Base-by-base conservation (phyloP, 257 asterid genomes). In the Paulownia fortunei region DNA sequence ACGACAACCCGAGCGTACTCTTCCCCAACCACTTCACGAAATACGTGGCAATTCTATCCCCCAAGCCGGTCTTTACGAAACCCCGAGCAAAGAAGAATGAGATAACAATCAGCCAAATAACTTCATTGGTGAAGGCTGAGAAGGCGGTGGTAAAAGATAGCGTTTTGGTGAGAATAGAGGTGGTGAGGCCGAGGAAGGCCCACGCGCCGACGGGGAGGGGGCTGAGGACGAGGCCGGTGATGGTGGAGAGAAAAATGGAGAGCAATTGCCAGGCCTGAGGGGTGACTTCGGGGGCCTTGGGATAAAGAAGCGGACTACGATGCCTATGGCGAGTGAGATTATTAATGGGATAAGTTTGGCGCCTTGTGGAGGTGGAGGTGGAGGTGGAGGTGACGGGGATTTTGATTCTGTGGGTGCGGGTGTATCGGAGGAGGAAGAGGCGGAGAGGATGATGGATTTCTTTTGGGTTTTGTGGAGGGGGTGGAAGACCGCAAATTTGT, bases 61-160 rank as follows among this genome's bases (percentile, higher is more conserved):
- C 97, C 55, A 94, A 80, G 0, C 98, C 98, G 0, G 97, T 94
- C 82, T 94, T 94, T 2, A 94, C 97, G 30, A 94, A 94, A 2
- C 98, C 98, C 4, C 97, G 88, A 7, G 98, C 97, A 70, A 94
- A 94, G 85, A 93, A 93, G 92, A 94, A 94, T 0, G 98, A 94
- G 77, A 94, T 94, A 24, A 94, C 97, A 42, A 94, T 92, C 66
- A 94, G 71, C 97, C 97, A 94, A 12, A 94, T 94, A 0, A 93
- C 94, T 46, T 93, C 94, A 37, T 91, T 90, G 19, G 96, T 90
- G 82, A 93, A 94, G 5, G 97, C 97, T 2, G 90, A 77, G 76
- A 94, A 92, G 3, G 97, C 97, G 0, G 90, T 59, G 16, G 91
- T 3, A 60, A 94, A 94, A 0, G 97, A 34, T 0, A 94, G 86